Conservation (phyloP, 192 early-diverging fungal genomes). For the Coemansia sp. region DNA sequence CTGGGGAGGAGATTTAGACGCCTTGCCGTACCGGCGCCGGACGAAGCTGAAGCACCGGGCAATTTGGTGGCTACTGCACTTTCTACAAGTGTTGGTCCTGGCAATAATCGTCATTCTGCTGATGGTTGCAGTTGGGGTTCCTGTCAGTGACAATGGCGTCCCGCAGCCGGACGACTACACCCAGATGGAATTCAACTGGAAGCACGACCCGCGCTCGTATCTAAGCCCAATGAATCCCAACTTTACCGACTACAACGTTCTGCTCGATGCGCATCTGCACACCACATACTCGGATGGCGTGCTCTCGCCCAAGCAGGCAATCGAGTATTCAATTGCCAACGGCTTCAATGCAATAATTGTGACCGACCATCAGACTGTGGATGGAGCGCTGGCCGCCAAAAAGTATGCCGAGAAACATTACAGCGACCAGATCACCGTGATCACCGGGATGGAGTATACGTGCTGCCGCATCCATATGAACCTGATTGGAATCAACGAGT, state of each 20-base stretch:
- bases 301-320: slow-evolving; percentile 56
- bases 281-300: slow-evolving; percentile 62
- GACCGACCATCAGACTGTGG: slow-evolving; percentile 68
- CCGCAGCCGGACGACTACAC: slow-evolving; percentile 31
- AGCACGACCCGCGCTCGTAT: slow-evolving; percentile 30
- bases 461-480: slow-evolving; percentile 65
- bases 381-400: slow-evolving; percentile 62
- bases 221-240: slow-evolving; percentile 34
- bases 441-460: slow-evolving; percentile 47
- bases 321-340: slow-evolving; percentile 66
- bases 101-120: slow-evolving; percentile 38
- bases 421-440: slow-evolving; percentile 28
- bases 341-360: slow-evolving; percentile 72
- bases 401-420: slow-evolving; percentile 50
- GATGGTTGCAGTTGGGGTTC: slow-evolving; percentile 39
- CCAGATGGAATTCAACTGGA: slow-evolving; percentile 33
- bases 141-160: slow-evolving; percentile 41
- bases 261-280: slow-evolving; percentile 69
- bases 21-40: slow-evolving; percentile 6
- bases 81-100: slow-evolving; percentile 26
- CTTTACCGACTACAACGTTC: slow-evolving; percentile 54
- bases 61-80: slow-evolving; percentile 15
- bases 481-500: slow-evolving; percentile 65
- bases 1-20: slow-evolving; percentile 16
- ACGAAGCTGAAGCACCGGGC: not conserved